These are phyloP conservation scores for Cantharellus anzutake DNA, from an alignment of 768 basidiomycete genomes.

Conservation along the genomic window DNA sequence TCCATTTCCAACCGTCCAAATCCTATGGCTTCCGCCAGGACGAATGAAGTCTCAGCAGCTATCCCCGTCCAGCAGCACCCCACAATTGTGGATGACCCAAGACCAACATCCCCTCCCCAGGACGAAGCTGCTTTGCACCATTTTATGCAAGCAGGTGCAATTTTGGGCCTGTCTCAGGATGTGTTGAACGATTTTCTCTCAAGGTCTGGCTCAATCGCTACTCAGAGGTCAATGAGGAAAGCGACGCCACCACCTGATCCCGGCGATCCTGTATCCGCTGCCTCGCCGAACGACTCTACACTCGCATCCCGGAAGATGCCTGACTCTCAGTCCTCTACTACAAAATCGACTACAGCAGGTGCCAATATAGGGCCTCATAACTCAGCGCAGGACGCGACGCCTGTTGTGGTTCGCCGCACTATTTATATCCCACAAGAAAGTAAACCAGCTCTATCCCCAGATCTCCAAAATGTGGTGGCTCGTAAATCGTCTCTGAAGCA, in stretches of 20 bases:
- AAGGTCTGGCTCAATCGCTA: conserved; percentile 30
- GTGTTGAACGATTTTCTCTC: conserved; percentile 51
- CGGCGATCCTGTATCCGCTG: not conserved
- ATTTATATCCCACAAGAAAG: conserved; percentile 61
- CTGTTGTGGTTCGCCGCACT: conserved; percentile 45
- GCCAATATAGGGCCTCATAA: not conserved
- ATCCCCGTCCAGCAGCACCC: not conserved
- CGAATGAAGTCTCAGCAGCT: not conserved
- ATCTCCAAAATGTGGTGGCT: conserved; percentile 7
- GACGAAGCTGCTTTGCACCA: conserved; percentile 44
- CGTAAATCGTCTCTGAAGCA: conserved; percentile 22
- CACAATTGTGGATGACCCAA: not conserved
- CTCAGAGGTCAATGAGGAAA: not conserved
- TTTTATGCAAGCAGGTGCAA: conserved; percentile 54
- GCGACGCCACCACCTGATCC: conserved; percentile 31
- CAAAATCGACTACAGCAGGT: not conserved
- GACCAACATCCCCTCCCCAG: conserved; percentile 8
- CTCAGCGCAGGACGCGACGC: not conserved
- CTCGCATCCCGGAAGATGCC: not conserved
- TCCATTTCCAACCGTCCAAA: not conserved
- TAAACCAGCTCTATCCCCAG: conserved; percentile 6
- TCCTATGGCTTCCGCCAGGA: not conserved
- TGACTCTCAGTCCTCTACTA: not conserved
- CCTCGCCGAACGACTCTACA: not conserved
- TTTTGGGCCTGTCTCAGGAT: conserved; percentile 53